Base-by-base conservation (phyloP, 805 yeast species). In the Myxozyma neglecta region DNA sequence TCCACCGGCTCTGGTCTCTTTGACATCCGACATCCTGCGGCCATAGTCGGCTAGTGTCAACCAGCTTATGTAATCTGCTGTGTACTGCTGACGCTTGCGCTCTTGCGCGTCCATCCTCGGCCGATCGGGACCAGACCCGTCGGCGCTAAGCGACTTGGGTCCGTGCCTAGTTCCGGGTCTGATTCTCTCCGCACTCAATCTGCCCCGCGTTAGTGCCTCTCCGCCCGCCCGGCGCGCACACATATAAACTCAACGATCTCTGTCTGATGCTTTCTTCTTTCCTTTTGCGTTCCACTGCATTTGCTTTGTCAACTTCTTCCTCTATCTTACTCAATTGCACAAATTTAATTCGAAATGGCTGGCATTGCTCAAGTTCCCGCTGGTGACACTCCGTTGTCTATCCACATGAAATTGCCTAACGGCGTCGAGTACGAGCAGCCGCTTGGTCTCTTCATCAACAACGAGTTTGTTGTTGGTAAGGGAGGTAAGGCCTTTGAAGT, bases 361-460 rank as follows among this genome's bases (percentile, higher is more conserved):
- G 59, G 59, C 14, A 59, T 52, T 40, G 47, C 44, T 16, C 61
- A 64, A 20, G 56, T 37, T 2, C 49, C 61, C 49, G 61, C 47
- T 10, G 57, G 46, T 3, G 32, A 47, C 32, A 55, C 58, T 20
- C 53, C 57, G 18, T 57, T 63, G 79, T 11, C 32, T 44, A 49
- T 40, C 20, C 80, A 81, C 35, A 71, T 86, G 65, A 82, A 81
- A 51, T 78, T 88, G 68, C 96, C 96, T 66, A 88, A 87, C 70
- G 96, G 96, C 47, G 76, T 79, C 54, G 76, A 79, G 42, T 88
- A 87, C 74, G 85, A 84, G 56, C 94, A 89, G 80, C 92, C 96
- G 67, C 83, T 89, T 16, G 96, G 96, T 67, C 78, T 88, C 70
- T 89, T 87, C 80, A 89, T 89, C 75, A 85, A 88, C 79, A 87